Conservation (phyloP, 2,329 filamentous ascomycete genomes). For the Botryotinia calthae region DNA sequence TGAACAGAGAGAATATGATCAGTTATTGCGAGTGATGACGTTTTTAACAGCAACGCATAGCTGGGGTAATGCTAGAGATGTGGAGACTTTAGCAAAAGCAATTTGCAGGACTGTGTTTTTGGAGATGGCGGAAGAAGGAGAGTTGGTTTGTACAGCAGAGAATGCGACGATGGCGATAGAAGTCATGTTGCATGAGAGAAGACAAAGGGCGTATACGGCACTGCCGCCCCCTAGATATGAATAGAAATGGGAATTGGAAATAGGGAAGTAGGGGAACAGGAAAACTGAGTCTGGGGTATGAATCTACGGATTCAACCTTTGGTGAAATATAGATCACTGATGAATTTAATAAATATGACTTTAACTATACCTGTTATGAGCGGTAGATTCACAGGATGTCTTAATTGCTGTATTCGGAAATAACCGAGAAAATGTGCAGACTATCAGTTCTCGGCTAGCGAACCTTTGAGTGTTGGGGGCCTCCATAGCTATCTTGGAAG, state of each 20-base stretch:
- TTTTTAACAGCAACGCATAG: conserved; percentile 19
- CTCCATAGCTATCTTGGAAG: conserved; percentile 22
- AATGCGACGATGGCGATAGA: conserved; percentile 15
- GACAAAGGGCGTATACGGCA: background rate
- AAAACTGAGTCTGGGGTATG: background rate
- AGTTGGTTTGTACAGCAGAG: conserved; percentile 19
- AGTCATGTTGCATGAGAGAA: conserved; percentile 22
- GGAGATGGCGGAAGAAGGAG: background rate
- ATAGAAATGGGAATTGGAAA: background rate
- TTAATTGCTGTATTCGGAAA: background rate
- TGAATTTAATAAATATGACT: background rate
- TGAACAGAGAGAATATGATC: background rate
- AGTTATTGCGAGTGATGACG: conserved; percentile 2
- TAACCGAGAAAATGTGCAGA: background rate
- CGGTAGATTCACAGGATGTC: too few relatives aligned
- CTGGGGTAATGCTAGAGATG: conserved; percentile 31
- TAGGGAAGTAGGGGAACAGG: background rate
- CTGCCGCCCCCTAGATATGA: conserved; percentile 8
- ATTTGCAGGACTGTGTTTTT: conserved; percentile 22
- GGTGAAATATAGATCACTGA: background rate
- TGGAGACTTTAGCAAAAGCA: conserved; percentile 27
- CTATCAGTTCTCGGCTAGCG: conserved; percentile 15
- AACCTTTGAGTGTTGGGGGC: conserved; percentile 15
- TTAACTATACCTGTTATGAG: background rate
- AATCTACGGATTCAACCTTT: background rate